These are phyloP conservation scores for Mucor plumbeus DNA, from an alignment of 371 early-diverging fungal species.

Conservation along the genomic window DNA sequence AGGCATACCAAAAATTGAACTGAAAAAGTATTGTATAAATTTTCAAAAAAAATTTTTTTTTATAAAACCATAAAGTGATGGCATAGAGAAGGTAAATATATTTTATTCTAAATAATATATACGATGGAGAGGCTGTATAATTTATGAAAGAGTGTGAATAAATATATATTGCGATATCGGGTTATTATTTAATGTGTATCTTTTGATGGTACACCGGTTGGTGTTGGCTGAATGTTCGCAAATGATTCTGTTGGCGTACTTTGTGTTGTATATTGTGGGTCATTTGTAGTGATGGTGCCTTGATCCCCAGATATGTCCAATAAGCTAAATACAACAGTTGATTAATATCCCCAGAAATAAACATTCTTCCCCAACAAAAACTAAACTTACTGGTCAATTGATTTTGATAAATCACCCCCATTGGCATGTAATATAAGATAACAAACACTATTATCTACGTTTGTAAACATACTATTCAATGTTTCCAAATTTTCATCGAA, in stretches of 20 bases:
- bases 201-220: conserved; percentile 5
- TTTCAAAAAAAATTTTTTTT: too few relatives aligned
- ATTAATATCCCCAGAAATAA: neutral
- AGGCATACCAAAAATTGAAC: too few relatives aligned
- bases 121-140: neutral
- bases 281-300: neutral
- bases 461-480: conserved; percentile 71
- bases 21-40: too few relatives aligned
- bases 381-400: conserved; percentile 47
- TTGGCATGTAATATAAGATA: conserved; percentile 69
- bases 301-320: conserved; percentile 25
- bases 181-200: conserved; percentile 6
- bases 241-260: neutral
- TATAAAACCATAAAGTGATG: too few relatives aligned
- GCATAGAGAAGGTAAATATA: neutral
- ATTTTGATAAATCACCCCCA: conserved; percentile 53
- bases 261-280: neutral
- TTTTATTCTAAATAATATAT: neutral
- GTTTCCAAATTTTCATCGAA: conserved; percentile 55
- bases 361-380: neutral
- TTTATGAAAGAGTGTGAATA: neutral
- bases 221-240: conserved; percentile 5
- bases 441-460: conserved; percentile 68
- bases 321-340: conserved; percentile 10
- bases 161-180: neutral